Conservation (phyloP, 495 filamentous ascomycete species). For the Rhizodiscina lignyota region DNA sequence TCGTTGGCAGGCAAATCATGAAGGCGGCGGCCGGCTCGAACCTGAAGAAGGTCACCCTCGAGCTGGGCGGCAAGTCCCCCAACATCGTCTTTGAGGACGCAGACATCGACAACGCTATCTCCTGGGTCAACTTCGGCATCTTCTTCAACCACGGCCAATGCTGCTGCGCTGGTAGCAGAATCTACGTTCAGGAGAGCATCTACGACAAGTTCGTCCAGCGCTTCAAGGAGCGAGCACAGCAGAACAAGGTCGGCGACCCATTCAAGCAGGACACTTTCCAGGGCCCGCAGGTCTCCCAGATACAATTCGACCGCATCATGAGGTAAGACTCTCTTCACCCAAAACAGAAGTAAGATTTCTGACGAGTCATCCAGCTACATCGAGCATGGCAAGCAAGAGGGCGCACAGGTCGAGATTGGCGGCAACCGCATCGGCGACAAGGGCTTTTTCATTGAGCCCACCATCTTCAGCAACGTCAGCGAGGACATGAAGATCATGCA, state of each 20-base stretch:
- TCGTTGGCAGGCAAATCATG: slow-evolving; percentile 83
- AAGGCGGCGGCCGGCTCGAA: slow-evolving; percentile 91
- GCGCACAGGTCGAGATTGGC: slow-evolving; percentile 71
- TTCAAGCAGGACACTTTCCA: slow-evolving; percentile 84
- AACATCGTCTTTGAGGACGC: slow-evolving; percentile 97
- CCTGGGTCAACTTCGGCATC: slow-evolving; percentile 97
- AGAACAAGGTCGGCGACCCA: slow-evolving; percentile 86
- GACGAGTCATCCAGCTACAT: slow-evolving; percentile 46
- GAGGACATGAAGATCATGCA: slow-evolving; percentile 95
- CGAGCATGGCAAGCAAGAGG: slow-evolving; percentile 68
- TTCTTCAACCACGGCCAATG: slow-evolving; percentile 98
- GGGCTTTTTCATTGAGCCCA: slow-evolving; percentile 97
- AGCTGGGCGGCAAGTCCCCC: slow-evolving; percentile 94
- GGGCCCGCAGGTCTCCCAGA: slow-evolving; percentile 85
- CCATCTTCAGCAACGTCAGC: slow-evolving; percentile 83
- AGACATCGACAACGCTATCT: slow-evolving; percentile 89
- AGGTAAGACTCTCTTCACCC: slow-evolving; percentile 24
- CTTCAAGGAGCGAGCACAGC: slow-evolving; percentile 71
- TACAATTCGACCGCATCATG: slow-evolving; percentile 98
- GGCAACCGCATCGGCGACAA: slow-evolving; percentile 77
- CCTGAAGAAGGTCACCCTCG: slow-evolving; percentile 98
- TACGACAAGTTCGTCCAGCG: slow-evolving; percentile 84
- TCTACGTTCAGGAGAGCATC: slow-evolving; percentile 91
- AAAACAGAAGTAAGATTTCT: not conserved
- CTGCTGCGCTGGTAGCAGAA: slow-evolving; percentile 91